phyloP scores from a whole-genome alignment of 768 basidiomycete genomes.

The Rhodotorula graminis region DNA sequence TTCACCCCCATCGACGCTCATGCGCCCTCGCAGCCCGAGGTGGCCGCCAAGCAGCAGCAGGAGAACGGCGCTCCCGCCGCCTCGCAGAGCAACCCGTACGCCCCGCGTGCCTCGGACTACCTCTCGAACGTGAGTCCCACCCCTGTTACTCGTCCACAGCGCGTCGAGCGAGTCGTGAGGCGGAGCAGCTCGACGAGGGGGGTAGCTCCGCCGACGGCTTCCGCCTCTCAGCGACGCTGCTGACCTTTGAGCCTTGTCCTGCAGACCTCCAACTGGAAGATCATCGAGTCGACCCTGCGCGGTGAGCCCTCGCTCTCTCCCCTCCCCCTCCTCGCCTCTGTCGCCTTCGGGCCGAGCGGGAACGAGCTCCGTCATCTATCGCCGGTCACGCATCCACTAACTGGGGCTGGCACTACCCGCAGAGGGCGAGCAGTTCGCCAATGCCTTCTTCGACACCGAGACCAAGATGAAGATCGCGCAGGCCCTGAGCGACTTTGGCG shows the following conservation, averaged over 20 bases:
- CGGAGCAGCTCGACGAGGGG: neutral
- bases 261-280: slow-evolving; percentile 72
- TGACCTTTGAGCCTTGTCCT: neutral
- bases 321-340: too few relatives aligned
- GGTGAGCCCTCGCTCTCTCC: slow-evolving; percentile 52
- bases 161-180: too few relatives aligned
- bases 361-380: neutral
- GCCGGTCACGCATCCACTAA: neutral
- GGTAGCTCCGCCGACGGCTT: neutral
- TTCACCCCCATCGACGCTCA: slow-evolving; percentile 33
- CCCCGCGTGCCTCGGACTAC: slow-evolving; percentile 37
- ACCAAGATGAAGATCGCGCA: slow-evolving; percentile 99
- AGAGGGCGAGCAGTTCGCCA: slow-evolving; percentile 69
- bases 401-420: neutral
- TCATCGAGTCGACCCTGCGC: slow-evolving; percentile 93
- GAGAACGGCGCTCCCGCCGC: neutral
- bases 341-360: neutral
- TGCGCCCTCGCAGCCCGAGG: slow-evolving; percentile 24
- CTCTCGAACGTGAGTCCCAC: slow-evolving; percentile 37
- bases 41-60: neutral
- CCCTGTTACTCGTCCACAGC: neutral
- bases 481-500: slow-evolving; percentile 96
- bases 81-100: slow-evolving; percentile 32
- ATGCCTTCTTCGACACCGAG: slow-evolving; percentile 98
- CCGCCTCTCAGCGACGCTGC: neutral